phyloP scores from a whole-genome alignment of 768 basidiomycete genomes.

The Leccinum variicolor region DNA sequence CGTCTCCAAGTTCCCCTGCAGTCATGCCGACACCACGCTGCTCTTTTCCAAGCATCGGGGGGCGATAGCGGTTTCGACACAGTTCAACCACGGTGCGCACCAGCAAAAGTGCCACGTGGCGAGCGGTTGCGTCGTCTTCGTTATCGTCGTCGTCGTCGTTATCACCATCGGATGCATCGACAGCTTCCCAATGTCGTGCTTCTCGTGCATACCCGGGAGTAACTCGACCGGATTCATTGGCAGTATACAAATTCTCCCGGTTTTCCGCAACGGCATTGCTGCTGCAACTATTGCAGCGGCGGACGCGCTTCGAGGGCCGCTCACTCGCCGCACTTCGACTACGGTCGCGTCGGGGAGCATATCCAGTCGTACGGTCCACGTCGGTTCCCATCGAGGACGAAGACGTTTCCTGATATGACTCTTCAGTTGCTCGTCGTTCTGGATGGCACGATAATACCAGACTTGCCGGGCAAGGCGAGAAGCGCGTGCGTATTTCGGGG shows the following conservation, averaged over 20 bases:
- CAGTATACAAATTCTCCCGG: not conserved
- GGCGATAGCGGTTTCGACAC: conserved; percentile 20
- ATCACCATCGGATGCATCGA: conserved; percentile 1
- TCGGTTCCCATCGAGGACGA: conserved; percentile 1
- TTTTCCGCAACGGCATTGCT: conserved; percentile 13
- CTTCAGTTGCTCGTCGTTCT: not conserved
- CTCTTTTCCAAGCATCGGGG: conserved; percentile 1
- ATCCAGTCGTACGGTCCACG: conserved; percentile 2
- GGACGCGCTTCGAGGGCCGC: conserved; percentile 28
- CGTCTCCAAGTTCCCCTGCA: conserved; percentile 29
- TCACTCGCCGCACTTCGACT: conserved; percentile 23
- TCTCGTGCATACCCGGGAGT: conserved; percentile 6
- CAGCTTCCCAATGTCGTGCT: not conserved
- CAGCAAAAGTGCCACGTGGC: conserved; percentile 17
- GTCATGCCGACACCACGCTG: conserved; percentile 20
- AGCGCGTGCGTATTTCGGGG: conserved; percentile 13
- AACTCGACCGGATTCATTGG: conserved; percentile 12
- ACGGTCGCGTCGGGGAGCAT: conserved; percentile 7
- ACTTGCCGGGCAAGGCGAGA: conserved; percentile 6
- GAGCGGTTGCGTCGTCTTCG: conserved; percentile 1
- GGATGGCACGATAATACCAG: not conserved
- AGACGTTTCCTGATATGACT: conserved; percentile 13
- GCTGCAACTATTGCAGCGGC: conserved; percentile 13
- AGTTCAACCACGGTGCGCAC: conserved; percentile 23
- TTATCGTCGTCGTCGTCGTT: not conserved